A percentile compares a stretch with the other conserved stretches of the same genome.
phyloP scores from a whole-genome alignment of 169 alveolate species.

The Amoebophrya sp. region DNA sequence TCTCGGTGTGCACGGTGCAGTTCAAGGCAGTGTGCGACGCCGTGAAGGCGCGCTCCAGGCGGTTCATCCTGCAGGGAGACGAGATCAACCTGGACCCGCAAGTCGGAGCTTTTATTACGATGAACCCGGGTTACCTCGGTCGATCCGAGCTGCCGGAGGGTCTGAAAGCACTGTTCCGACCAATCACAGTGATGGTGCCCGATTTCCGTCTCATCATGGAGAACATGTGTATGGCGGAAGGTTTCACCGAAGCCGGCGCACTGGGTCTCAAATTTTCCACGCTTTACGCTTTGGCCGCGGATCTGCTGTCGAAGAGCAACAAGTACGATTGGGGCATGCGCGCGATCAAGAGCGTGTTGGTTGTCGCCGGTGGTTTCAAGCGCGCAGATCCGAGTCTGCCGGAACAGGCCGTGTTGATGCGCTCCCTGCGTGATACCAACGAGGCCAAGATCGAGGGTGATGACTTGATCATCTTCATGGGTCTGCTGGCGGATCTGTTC shows the following conservation, averaged over 20 bases:
- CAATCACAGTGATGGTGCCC: constrained; percentile 91
- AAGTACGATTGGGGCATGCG: constrained; percentile 97
- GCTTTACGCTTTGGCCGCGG: constrained; percentile 81
- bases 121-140: constrained; percentile 92
- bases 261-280: constrained; percentile 85
- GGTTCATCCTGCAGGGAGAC: constrained; percentile 81
- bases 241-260: constrained; percentile 87
- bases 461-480: constrained; percentile 71
- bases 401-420: constrained; percentile 86
- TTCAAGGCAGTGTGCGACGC: constrained; percentile 90
- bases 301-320: constrained; percentile 78
- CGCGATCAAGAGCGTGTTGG: constrained; percentile 89
- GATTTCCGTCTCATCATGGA: constrained; percentile 90
- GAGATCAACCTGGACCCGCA: constrained; percentile 75
- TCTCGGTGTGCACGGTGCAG: constrained; percentile 91
- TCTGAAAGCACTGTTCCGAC: constrained; percentile 85
- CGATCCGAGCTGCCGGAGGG: constrained; percentile 93
- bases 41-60: constrained; percentile 67
- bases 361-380: constrained; percentile 91
- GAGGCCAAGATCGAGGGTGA: constrained; percentile 82
- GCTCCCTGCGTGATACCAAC: constrained; percentile 85
- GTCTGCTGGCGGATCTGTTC: constrained; percentile 75
- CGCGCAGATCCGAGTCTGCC: constrained; percentile 82
- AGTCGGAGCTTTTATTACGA: constrained; percentile 88
- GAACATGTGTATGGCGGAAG: constrained; percentile 94